A percentile compares a stretch with the other conserved stretches of the same genome.
phyloP scores from a whole-genome alignment of 768 basidiomycete species.

The Tulasnella calospora region DNA sequence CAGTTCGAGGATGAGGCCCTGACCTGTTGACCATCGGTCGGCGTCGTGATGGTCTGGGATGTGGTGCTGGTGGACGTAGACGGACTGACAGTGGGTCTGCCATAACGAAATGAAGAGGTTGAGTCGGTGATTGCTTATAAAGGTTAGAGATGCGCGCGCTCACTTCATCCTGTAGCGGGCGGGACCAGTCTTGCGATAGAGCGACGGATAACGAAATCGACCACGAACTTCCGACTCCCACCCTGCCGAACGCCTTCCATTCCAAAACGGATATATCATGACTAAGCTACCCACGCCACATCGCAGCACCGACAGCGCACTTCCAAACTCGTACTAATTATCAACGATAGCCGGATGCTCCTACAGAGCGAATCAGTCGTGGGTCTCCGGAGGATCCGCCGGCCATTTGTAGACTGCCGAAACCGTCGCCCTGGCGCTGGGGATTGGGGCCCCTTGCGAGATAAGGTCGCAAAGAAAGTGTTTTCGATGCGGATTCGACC shows the following conservation, averaged over 20 bases:
- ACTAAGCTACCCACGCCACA: conserved; percentile 1
- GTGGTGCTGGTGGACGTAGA: conserved; percentile 2
- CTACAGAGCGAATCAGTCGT: not conserved
- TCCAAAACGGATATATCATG: conserved; percentile 11
- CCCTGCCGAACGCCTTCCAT: conserved; percentile 15
- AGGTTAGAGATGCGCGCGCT: not conserved
- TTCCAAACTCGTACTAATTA: conserved; percentile 4
- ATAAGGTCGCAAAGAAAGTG: not conserved
- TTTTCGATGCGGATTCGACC: not conserved
- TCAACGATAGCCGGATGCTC: not conserved
- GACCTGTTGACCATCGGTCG: conserved; percentile 16
- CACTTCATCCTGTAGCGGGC: conserved; percentile 15
- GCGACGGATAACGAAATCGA: conserved; percentile 12
- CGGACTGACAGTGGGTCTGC: conserved; percentile 3
- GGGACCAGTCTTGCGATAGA: conserved; percentile 17
- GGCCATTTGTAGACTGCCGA: not conserved
- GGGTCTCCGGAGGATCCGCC: not conserved
- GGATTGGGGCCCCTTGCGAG: not conserved
- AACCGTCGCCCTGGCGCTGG: not conserved
- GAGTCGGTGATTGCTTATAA: not conserved
- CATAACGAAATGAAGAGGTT: conserved; percentile 4
- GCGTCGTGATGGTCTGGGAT: conserved; percentile 6
- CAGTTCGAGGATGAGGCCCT: conserved; percentile 4
- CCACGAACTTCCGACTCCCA: conserved; percentile 16
- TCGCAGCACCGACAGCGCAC: not conserved